phyloP scores from a whole-genome alignment of 1,139 yeast genomes.

The Yamadazyma blattariae region DNA sequence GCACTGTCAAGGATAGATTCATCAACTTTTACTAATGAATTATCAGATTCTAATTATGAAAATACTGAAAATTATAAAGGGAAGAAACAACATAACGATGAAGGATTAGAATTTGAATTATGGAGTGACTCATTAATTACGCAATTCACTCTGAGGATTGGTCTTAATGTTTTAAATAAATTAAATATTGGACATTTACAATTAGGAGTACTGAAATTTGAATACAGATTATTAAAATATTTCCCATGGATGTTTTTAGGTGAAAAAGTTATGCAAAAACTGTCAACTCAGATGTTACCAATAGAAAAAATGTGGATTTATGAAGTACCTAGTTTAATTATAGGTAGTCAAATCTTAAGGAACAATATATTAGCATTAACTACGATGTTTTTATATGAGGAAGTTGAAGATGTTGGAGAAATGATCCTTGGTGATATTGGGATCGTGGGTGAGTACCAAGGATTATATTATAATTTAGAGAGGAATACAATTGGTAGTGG shows the following conservation, averaged over 20 bases:
- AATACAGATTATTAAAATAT: constrained; percentile 22
- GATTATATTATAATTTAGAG: constrained; percentile 1
- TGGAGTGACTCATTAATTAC: neutral
- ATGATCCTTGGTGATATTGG: constrained; percentile 6
- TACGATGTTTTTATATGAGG: constrained; percentile 1
- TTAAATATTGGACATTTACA: constrained; percentile 10
- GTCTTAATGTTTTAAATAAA: too few relatives aligned
- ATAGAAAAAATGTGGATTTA: constrained; percentile 19
- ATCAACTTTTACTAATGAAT: too few relatives aligned
- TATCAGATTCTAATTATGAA: too few relatives aligned
- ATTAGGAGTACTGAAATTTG: constrained; percentile 26
- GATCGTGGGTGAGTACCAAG: constrained; percentile 1
- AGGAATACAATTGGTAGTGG: too few relatives aligned
- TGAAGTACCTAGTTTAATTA: constrained; percentile 22
- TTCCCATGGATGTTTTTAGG: constrained; percentile 5
- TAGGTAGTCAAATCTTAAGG: neutral
- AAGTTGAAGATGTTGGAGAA: neutral
- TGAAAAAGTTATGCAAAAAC: neutral
- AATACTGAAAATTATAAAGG: too few relatives aligned
- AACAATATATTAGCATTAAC: constrained; percentile 7
- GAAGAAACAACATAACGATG: too few relatives aligned
- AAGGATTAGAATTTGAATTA: neutral
- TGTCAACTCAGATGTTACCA: constrained; percentile 1
- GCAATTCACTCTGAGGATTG: too few relatives aligned
- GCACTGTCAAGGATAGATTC: too few relatives aligned